Evolutionary conservation across 2,329 filamentous ascomycete genomes (phyloP).

Genomic region (Pseudogymnoascus sp.): DNA sequence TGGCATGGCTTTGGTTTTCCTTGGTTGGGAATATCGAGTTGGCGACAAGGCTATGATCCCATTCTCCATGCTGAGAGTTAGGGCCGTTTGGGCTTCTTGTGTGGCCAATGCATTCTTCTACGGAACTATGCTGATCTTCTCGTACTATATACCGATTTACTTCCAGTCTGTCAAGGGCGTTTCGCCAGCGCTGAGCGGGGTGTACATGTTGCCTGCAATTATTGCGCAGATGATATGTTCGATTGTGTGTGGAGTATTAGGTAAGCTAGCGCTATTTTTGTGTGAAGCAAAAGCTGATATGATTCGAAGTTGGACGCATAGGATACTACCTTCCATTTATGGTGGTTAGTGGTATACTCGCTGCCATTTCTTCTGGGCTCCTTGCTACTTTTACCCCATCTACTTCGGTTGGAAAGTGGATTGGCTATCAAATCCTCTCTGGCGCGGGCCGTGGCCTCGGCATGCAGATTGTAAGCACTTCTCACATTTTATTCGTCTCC

Average conservation of each 20-base stretch:
- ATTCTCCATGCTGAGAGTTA: slow-evolving; percentile 18
- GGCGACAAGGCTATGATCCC: slow-evolving; percentile 27
- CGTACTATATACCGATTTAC: slow-evolving; percentile 27
- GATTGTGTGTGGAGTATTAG: slow-evolving; percentile 17
- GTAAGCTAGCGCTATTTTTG: slow-evolving; percentile 20
- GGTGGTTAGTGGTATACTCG: slow-evolving; percentile 24
- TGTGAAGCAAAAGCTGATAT: slow-evolving; percentile 11
- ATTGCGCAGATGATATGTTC: slow-evolving; percentile 14
- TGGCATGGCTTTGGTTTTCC: slow-evolving; percentile 20
- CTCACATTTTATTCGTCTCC: slow-evolving; percentile 11
- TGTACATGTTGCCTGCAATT: slow-evolving; percentile 22
- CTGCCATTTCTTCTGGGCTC: slow-evolving; percentile 28
- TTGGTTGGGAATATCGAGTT: slow-evolving; percentile 22
- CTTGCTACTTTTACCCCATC: slow-evolving; percentile 25
- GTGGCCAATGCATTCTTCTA: slow-evolving; percentile 7
- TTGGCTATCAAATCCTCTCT: slow-evolving; percentile 25
- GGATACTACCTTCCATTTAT: slow-evolving; percentile 31
- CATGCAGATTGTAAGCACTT: slow-evolving; percentile 21
- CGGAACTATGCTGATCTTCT: slow-evolving; percentile 14
- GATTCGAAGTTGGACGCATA: slow-evolving; percentile 21
- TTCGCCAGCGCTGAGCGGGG: slow-evolving; percentile 21
- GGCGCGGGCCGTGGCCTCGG: slow-evolving; percentile 20
- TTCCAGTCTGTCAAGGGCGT: slow-evolving; percentile 27
- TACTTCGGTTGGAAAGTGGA: slow-evolving; percentile 18
- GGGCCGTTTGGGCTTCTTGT: slow-evolving; percentile 18